These are phyloP conservation scores for Boletus rubescentipes DNA, from an alignment of 768 basidiomycete species.

Conservation along the genomic window DNA sequence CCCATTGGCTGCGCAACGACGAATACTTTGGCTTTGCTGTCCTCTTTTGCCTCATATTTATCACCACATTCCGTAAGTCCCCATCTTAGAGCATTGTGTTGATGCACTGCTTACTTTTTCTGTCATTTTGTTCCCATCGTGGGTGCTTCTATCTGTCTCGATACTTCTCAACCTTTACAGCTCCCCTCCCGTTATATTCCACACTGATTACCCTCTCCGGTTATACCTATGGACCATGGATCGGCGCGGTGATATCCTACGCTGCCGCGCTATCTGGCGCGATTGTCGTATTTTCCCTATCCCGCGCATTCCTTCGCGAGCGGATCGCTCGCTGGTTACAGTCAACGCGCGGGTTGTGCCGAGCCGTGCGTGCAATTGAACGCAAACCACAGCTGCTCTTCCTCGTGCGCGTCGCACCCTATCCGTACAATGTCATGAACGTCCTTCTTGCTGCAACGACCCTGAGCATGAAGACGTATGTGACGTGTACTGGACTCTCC, in stretches of 20 bases:
- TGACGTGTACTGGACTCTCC: constrained; percentile 75
- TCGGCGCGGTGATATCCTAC: constrained; percentile 85
- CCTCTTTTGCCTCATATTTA: constrained; percentile 79
- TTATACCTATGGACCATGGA: constrained; percentile 85
- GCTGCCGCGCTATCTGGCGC: constrained; percentile 83
- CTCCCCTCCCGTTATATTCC: constrained; percentile 89
- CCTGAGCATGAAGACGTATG: constrained; percentile 76
- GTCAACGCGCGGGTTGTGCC: constrained; percentile 67
- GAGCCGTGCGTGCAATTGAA: constrained; percentile 85
- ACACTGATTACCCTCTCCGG: constrained; percentile 91
- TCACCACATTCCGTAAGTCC: constrained; percentile 82
- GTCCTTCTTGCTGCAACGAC: constrained; percentile 85
- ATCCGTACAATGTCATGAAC: constrained; percentile 95
- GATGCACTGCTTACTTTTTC: constrained; percentile 9
- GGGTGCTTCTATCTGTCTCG: constrained; percentile 7
- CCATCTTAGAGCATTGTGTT: constrained; percentile 1
- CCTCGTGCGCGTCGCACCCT: constrained; percentile 89
- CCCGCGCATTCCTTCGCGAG: constrained; percentile 70
- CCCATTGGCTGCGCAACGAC: constrained; percentile 73
- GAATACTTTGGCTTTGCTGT: constrained; percentile 72
- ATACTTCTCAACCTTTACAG: constrained; percentile 37
- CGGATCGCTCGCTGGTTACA: constrained; percentile 72
- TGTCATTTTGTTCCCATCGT: constrained; percentile 3
- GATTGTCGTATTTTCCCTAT: constrained; percentile 77
- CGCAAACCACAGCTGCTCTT: constrained; percentile 85